phyloP scores from a whole-genome alignment of 2,329 filamentous ascomycete species.

The Aspergillus bombycis region DNA sequence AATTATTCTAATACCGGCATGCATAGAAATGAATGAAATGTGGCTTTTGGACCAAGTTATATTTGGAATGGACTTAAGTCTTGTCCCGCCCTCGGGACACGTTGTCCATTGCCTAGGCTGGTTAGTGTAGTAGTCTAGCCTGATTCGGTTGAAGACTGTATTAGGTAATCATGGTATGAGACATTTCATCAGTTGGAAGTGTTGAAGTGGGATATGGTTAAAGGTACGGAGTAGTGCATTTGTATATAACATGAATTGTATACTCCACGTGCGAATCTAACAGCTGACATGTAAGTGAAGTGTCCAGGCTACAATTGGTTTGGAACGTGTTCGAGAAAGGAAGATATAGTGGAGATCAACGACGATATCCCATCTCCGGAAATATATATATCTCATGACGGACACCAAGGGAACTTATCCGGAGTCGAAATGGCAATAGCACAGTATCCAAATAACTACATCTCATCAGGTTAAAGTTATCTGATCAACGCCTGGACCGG shows the following conservation, averaged over 20 bases:
- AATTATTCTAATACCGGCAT: neutral
- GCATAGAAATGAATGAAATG: neutral
- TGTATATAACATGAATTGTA: no score
- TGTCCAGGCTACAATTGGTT: no score
- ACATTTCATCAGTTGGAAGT: no score
- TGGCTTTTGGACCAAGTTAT: neutral
- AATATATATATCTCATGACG: neutral
- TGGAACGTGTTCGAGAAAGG: neutral
- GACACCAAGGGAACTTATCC: fast-evolving
- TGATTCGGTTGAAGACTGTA: neutral
- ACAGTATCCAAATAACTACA: neutral
- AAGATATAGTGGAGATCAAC: neutral
- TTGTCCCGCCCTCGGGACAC: neutral
- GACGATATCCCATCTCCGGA: neutral
- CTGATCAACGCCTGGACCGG: neutral
- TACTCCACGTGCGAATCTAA: neutral
- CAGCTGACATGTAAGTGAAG: neutral
- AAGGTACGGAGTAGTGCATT: no score
- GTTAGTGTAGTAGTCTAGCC: neutral
- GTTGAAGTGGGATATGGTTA: no score
- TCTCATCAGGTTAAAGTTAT: neutral
- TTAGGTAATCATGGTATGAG: no score
- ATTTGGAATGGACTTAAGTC: neutral
- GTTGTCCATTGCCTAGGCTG: neutral
- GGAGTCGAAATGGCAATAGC: neutral